Conservation (phyloP, 176 grass and related monocot species). For the Cocos nucifera region DNA sequence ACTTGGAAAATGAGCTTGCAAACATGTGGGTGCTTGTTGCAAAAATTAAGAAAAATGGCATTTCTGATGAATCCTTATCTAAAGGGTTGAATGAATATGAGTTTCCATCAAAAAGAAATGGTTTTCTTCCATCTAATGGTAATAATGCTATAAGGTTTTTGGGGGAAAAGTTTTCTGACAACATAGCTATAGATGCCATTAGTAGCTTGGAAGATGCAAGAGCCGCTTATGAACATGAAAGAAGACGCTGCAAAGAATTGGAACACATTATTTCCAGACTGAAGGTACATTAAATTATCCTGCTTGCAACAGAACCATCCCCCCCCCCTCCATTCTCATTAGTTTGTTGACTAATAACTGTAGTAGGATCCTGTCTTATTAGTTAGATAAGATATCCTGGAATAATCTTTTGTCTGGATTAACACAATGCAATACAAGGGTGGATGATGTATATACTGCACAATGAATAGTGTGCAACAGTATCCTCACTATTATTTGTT, state of each 20-base stretch:
- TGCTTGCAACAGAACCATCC: neutral
- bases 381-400: too few species aligned
- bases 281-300: slow-evolving; percentile 34
- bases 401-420: too few species aligned
- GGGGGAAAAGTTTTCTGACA: slow-evolving; percentile 37
- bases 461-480: slow-evolving; percentile 2
- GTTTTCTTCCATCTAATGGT: slow-evolving; percentile 38
- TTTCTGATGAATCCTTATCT: slow-evolving; percentile 43
- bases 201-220: slow-evolving; percentile 56
- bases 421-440: too few species aligned
- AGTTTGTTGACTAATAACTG: neutral
- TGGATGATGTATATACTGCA: too few species aligned
- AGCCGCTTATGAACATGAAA: slow-evolving; percentile 59
- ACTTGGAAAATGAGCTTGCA: slow-evolving; percentile 78
- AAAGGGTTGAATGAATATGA: slow-evolving; percentile 22
- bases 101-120: slow-evolving; percentile 45
- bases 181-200: slow-evolving; percentile 32
- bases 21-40: slow-evolving; percentile 84
- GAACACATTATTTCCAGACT: slow-evolving; percentile 68
- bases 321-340: neutral
- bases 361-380: too few species aligned
- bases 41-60: slow-evolving; percentile 58
- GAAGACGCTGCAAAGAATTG: slow-evolving; percentile 58
- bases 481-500: neutral
- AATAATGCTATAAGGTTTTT: slow-evolving; percentile 12